phyloP scores from a whole-genome alignment of 2,329 filamentous ascomycete species.

The Rutstroemia sp. region DNA sequence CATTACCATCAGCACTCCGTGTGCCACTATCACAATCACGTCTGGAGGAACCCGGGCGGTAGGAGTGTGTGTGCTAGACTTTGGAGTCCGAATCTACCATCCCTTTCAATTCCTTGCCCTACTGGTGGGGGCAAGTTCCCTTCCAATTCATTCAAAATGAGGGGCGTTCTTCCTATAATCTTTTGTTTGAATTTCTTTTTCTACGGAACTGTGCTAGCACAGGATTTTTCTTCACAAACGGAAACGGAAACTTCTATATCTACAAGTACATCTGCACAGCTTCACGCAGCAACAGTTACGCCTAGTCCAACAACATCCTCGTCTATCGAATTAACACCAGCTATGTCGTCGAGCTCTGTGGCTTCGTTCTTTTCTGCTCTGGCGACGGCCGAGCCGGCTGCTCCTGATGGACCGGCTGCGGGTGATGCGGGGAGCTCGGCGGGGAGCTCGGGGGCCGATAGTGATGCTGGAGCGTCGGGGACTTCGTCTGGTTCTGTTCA shows the following conservation, averaged over 20 bases:
- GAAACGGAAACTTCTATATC: background rate
- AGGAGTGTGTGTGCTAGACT: background rate
- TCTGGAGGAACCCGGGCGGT: background rate
- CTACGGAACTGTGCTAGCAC: slow-evolving; percentile 17
- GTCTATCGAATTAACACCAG: slow-evolving; percentile 23
- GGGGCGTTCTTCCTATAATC: slow-evolving; percentile 19
- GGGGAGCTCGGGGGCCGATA: slow-evolving; percentile 36
- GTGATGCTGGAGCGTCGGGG: slow-evolving; percentile 59
- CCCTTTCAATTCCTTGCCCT: background rate
- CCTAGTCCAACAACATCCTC: slow-evolving; percentile 14
- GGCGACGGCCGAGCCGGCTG: slow-evolving; percentile 23
- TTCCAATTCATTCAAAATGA: slow-evolving; percentile 20
- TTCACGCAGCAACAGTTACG: background rate
- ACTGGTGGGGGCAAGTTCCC: background rate
- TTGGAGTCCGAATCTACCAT: slow-evolving; percentile 7
- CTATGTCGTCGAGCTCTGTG: slow-evolving; percentile 28
- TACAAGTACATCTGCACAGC: background rate
- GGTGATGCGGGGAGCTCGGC: slow-evolving; percentile 30
- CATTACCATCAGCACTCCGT: background rate
- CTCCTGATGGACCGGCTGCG: slow-evolving; percentile 24
- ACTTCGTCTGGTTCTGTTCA: slow-evolving; percentile 49
- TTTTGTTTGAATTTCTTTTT: slow-evolving; percentile 19
- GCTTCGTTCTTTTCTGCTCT: slow-evolving; percentile 25
- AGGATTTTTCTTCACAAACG: slow-evolving; percentile 10
- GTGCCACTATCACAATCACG: background rate